A percentile compares a stretch with the other conserved stretches of the same genome.
phyloP scores from a whole-genome alignment of 371 early-diverging fungal species.

The Syncephalastrum racemosum region DNA sequence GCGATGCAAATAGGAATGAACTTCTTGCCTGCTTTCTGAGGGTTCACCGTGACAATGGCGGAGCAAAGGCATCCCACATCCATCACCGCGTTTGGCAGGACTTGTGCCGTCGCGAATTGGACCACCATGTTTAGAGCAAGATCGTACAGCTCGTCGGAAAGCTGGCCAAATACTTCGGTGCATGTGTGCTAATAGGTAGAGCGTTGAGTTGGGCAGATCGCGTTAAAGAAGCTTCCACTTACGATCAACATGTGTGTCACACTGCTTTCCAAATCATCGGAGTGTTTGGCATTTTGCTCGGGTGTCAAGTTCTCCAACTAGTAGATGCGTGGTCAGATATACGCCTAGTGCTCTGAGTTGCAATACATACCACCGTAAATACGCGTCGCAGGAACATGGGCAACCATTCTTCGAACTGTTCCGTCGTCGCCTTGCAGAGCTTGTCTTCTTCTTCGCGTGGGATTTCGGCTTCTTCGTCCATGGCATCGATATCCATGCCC shows the following conservation, averaged over 20 bases:
- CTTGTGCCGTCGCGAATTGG: conserved; percentile 58
- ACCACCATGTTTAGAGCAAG: conserved; percentile 60
- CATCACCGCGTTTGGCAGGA: conserved; percentile 70
- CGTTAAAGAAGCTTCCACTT: background rate
- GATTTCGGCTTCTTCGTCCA: conserved; percentile 36
- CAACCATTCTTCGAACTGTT: conserved; percentile 86
- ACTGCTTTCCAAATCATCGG: no score
- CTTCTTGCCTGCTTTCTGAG: conserved; percentile 51
- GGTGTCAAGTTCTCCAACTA: no score
- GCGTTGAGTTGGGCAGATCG: no score
- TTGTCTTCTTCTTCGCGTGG: conserved; percentile 60
- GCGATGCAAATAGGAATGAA: conserved; percentile 63
- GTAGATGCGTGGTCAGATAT: no score
- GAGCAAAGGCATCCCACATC: conserved; percentile 62
- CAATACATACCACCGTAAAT: conserved; percentile 62
- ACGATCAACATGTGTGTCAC: no score
- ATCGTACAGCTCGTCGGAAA: conserved; percentile 65
- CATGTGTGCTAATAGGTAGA: conserved; percentile 50
- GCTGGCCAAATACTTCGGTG: conserved; percentile 65
- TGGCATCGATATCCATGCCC: conserved; percentile 50
- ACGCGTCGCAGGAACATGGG: conserved; percentile 77
- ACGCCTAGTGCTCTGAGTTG: no score
- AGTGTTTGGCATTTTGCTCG: no score
- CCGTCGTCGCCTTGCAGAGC: conserved; percentile 65
- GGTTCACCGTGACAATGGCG: conserved; percentile 42